Base-by-base conservation (phyloP, 2,329 filamentous ascomycete species). In the Byssothecium circinans region DNA sequence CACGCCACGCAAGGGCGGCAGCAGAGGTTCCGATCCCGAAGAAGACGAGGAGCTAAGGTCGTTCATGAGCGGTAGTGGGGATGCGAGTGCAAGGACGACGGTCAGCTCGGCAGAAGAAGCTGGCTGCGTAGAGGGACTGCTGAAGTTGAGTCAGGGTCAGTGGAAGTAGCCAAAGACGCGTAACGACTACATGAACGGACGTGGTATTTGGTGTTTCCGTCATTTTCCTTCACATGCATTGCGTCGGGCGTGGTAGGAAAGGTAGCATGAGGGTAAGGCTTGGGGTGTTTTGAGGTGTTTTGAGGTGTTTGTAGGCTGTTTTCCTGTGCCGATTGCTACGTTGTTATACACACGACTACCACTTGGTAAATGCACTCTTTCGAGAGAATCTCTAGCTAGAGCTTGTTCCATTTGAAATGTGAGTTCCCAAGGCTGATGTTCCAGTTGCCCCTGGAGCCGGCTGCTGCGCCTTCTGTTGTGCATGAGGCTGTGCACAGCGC, bases 91-190 rank as follows among this genome's bases (percentile, higher is more conserved):
- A 8, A 85, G 85, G 65, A 89, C 63, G 33, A 72, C 66, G 37
- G 59, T 71, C 35, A 74, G 72, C 34, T 72, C 70, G 10, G 74
- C 74, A 17, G 76, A 77, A 49, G 92, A 96, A 65, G 78, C 95
- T 69, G 90, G 95, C 66, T 95, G 90, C 64, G 86, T 96, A 38
- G 89, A 92, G 45, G 90, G 90, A n/a, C 73, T 97, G 54, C 71
- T 96, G 53, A 92, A 89, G 41, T 78, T 97, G 37, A 95, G 90
- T 62, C 89, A 95, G 73, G 92, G 91, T n/a, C 89, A 89, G 64
- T 96, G 91, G 91, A 81, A 68, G 51, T 77, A 30, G 43, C 18
- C 17, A 19, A 27, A n/a, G 33, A 36, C 12, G 30, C 12, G 17
- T 43, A 36, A 27, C 36, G 41, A 36, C 18, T 32, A 15, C 30